Base-by-base conservation (phyloP, 75 land plant genomes). In the Selaginella moellendorffii region DNA sequence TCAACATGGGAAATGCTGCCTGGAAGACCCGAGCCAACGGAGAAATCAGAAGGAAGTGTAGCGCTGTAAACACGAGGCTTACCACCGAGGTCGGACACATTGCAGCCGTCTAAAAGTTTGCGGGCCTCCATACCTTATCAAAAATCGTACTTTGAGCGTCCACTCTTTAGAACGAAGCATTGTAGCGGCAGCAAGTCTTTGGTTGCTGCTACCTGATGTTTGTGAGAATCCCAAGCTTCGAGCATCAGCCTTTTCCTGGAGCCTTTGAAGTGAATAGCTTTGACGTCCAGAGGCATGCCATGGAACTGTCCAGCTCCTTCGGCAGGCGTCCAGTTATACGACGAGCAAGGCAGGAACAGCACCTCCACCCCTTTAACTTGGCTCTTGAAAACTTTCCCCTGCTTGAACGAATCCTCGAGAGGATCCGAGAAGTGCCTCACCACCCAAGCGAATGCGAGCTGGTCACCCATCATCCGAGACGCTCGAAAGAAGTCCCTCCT, bases 181-280 rank as follows among this genome's bases (percentile, higher is more conserved):
- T 56, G 8, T n/a, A 56, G 5, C 19, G 8, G 17, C 59, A 25
- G 2, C 2, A 56, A 9, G 21, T 56, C 59, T 8, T 8, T 19
- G 59, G 2, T 19, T 8, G 18, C 10, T 46, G 10, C 18, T 46
- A 10, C 51, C 10, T 46, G 10, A 10, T 56, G 5, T 19, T 19
- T 8, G 5, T 21, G n/a, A 2, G 21, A 56, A 9, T 19, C 80
- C 59, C 59, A 56, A 8, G 59, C 59, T 19, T 56, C 59, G 5
- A 56, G 9, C 59, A 56, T 56, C 59, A 56, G n/a, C 59, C 59
- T 56, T 19, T 56, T 56, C 59, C 59, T 84, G n/a, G 59, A 56
- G 24, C 59, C 59, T 56, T 56, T 56, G n/a, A 56, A 56, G n/a
- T 56, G 59, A 2, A 56, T 56, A 8, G n/a, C 59, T 19, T 19